Evolutionary conservation across 768 basidiomycete genomes (phyloP), one percentile per base, ranked within the genome.

Genomic region (Termitomyces eurrhizus): DNA sequence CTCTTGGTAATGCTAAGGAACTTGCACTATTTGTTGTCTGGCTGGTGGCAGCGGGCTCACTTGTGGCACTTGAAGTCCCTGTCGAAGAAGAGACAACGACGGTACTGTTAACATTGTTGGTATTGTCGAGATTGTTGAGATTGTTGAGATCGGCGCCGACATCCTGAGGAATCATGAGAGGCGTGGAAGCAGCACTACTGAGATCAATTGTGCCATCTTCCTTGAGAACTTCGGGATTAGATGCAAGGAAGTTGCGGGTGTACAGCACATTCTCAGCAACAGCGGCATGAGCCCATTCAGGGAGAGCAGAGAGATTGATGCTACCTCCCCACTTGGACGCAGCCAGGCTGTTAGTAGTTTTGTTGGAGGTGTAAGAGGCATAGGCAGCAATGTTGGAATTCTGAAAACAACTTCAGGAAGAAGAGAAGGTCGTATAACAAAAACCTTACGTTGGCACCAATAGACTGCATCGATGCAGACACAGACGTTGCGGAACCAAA

Each of bases 151-250:
- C 79, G 32, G 70, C 69, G 62, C 75, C 73, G 64, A 89, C 74
- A 68, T 90, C 87, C 58, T 77, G 70, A 63, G 89, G 89, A 61
- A 88, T 71, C 80, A 80, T 80, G 60, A 88, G 66, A 32, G 88
- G 81, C 42, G 77, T 80, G 64, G 64, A 69, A 58, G 70, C 72
- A 35, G 76, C 67, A 42, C 66, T 64, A 68, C 75, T 74, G 59
- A 87, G 74, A 73, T 86, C 77, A 68, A 88, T 69, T 7, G 71
- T 69, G 61, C 86, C 86, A 68, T 83, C 78, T 4, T 70, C 69
- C 52, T 76, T 70, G 64, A 90, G 60, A 45, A 78, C 69, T 54
- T 87, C 84, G 11, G 79, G 73, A 77, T 82, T 83, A 68, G 66
- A 60, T 35, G 73, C 78, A 58, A 81, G 72, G 75, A 81, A 77